A percentile compares a stretch with the other conserved stretches of the same genome.
These are phyloP conservation scores for Linnemannia elongata DNA, from an alignment of 192 early-diverging fungal species.

Conservation along the genomic window DNA sequence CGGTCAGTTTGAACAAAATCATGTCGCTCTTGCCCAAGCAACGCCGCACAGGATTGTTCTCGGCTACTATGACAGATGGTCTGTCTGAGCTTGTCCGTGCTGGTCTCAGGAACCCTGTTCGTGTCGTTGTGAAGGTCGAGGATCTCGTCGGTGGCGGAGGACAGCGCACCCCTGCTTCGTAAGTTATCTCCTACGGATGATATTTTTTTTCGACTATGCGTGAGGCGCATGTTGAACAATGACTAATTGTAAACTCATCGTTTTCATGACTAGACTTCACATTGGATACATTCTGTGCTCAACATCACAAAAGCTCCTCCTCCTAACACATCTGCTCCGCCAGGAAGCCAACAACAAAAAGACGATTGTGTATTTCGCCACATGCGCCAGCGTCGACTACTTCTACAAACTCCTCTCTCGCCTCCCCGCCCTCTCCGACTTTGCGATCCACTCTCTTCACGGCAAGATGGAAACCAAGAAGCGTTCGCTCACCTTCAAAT, in stretches of 20 bases:
- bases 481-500: conserved; percentile 83
- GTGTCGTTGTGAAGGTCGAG: conserved; percentile 91
- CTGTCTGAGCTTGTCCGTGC: conserved; percentile 85
- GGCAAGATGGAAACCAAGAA: conserved; percentile 94
- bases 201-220: no score
- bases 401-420: conserved; percentile 77
- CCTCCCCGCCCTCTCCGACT: conserved; percentile 63
- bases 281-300: conserved; percentile 84
- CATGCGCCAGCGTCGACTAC: conserved; percentile 96
- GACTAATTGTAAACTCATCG: neutral
- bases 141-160: conserved; percentile 64
- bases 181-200: conserved; percentile 6
- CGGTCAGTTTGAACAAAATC: conserved; percentile 82
- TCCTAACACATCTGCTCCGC: conserved; percentile 77
- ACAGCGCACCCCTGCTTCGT: conserved; percentile 75
- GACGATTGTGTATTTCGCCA: conserved; percentile 95
- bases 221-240: neutral
- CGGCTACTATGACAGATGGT: conserved; percentile 96
- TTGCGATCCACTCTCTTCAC: conserved; percentile 83
- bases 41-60: conserved; percentile 95
- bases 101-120: conserved; percentile 93
- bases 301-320: conserved; percentile 85
- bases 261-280: conserved; percentile 64
- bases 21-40: conserved; percentile 90
- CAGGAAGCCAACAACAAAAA: conserved; percentile 74